Conservation (phyloP, 2,329 filamentous ascomycete species). For the Thelonectria olida region DNA sequence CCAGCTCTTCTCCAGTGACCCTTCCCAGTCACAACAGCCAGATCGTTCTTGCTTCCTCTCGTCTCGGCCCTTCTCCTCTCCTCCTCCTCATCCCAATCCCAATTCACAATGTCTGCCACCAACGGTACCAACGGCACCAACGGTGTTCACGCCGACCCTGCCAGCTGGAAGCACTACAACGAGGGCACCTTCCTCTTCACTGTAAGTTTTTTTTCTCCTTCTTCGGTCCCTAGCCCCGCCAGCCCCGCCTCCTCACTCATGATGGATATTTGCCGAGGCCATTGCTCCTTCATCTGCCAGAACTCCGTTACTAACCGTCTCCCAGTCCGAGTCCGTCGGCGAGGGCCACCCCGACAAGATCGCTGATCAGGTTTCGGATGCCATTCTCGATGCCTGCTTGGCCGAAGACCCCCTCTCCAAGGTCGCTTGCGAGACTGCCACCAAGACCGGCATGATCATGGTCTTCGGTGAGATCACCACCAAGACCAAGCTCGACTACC, state of each 20-base stretch:
- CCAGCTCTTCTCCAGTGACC: conserved; percentile 32
- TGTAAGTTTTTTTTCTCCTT: conserved; percentile 52
- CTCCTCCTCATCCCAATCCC: conserved; percentile 32
- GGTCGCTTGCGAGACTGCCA: conserved; percentile 98
- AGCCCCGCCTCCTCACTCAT: conserved; percentile 18
- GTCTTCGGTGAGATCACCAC: conserved; percentile 98
- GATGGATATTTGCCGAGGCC: conserved; percentile 17
- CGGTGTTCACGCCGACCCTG: conserved; percentile 46
- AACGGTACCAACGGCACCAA: conserved; percentile 53
- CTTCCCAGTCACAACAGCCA: conserved; percentile 33
- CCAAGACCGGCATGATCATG: conserved; percentile 99
- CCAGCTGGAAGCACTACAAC: conserved; percentile 60
- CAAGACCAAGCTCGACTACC: conserved; percentile 95
- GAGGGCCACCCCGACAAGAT: conserved; percentile 97
- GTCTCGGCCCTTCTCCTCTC: conserved; percentile 16
- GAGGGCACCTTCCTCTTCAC: conserved; percentile 86
- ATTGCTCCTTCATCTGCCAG: not conserved
- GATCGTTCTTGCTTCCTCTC: conserved; percentile 28
- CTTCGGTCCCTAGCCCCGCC: not conserved
- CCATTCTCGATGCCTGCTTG: conserved; percentile 97
- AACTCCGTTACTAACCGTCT: conserved; percentile 36
- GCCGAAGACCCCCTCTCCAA: conserved; percentile 96
- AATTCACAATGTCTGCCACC: conserved; percentile 67
- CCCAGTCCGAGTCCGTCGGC: conserved; percentile 83
- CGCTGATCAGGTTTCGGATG: conserved; percentile 97